These are phyloP conservation scores for Eucalyptus shirleyi DNA, from an alignment of 345 rosid species.

Conservation along the genomic window DNA sequence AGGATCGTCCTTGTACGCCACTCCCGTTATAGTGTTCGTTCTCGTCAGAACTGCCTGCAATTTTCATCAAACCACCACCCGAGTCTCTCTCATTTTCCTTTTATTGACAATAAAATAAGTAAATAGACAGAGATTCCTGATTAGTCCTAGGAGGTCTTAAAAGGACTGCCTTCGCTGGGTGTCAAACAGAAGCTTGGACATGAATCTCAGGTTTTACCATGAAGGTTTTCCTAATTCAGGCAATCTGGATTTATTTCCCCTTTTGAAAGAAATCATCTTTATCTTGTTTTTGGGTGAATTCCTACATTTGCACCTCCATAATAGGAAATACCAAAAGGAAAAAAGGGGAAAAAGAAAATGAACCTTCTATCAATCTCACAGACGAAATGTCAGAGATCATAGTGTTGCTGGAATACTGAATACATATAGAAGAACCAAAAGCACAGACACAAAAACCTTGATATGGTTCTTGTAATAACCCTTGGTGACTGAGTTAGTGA, in stretches of 20 bases:
- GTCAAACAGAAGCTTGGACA: neutral
- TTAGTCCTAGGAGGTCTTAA: neutral
- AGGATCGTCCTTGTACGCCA: slow-evolving; percentile 61
- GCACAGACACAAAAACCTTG: slow-evolving; percentile 17
- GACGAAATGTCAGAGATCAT: neutral
- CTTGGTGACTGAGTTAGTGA: slow-evolving; percentile 32
- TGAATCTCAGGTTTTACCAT: neutral
- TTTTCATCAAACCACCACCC: neutral
- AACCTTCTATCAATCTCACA: neutral
- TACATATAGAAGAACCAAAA: neutral
- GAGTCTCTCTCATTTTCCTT: too few relatives aligned
- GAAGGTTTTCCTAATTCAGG: neutral
- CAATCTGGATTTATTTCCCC: neutral
- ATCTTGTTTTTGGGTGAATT: neutral
- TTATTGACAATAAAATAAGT: too few relatives aligned
- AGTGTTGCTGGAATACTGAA: neutral
- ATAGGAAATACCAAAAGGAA: neutral
- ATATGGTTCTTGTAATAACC: slow-evolving; percentile 52
- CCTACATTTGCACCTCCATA: neutral
- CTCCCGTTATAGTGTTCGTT: slow-evolving; percentile 51
- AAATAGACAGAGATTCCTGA: neutral
- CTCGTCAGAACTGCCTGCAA: slow-evolving; percentile 64
- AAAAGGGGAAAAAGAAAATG: neutral
- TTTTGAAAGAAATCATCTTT: neutral
- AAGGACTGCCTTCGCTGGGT: neutral